These are phyloP conservation scores for Scedosporium aurantiacum DNA, from an alignment of 2,329 filamentous ascomycete species.

Conservation along the genomic window DNA sequence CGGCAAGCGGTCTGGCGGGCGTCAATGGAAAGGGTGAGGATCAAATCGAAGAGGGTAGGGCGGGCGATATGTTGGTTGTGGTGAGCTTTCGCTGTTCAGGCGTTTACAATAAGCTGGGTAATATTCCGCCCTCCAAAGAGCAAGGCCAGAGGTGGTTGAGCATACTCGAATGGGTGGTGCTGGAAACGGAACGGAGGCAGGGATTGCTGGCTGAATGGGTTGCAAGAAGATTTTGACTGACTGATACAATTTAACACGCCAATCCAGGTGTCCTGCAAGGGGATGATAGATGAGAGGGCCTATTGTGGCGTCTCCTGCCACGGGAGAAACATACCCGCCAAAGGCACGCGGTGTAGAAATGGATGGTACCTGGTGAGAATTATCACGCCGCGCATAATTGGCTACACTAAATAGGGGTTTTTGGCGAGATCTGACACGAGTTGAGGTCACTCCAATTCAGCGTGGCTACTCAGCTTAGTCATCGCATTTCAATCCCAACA, in stretches of 20 bases:
- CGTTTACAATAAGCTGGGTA: neutral
- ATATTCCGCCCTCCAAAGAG: neutral
- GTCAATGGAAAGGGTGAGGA: constrained; percentile 2
- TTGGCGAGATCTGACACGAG: neutral
- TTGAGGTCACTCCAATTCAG: neutral
- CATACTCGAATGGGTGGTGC: neutral
- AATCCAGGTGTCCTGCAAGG: neutral
- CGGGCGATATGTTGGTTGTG: constrained; percentile 1
- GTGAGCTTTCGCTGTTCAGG: neutral
- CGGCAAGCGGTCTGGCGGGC: neutral
- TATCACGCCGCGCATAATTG: neutral
- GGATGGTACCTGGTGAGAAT: neutral
- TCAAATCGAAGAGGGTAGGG: neutral
- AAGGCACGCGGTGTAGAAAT: neutral
- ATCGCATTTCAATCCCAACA: too few species aligned
- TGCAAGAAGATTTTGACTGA: neutral
- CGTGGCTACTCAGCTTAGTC: too few species aligned
- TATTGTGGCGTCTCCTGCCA: neutral
- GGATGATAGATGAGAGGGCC: neutral
- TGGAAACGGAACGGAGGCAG: neutral
- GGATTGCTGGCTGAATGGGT: neutral
- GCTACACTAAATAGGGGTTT: constrained; percentile 1
- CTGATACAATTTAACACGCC: neutral
- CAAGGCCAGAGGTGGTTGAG: neutral
- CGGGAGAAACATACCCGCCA: neutral